A percentile compares a stretch with the other conserved stretches of the same genome.
Conservation (phyloP, 2,329 filamentous ascomycete species). For the Fusarium napiforme region DNA sequence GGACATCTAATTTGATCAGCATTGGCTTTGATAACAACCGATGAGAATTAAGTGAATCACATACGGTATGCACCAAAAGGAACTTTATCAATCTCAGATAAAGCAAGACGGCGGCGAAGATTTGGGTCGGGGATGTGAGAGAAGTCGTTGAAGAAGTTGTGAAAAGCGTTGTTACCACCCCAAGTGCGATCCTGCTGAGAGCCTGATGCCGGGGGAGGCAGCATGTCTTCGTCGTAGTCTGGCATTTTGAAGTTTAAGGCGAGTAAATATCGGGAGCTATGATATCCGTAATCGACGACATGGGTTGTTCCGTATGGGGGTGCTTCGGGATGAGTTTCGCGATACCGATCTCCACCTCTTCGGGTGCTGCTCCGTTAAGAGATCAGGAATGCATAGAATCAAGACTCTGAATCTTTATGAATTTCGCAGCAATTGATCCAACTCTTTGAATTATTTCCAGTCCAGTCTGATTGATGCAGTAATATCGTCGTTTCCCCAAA, state of each 20-base stretch:
- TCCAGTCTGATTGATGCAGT: not conserved
- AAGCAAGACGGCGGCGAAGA: conserved; percentile 76
- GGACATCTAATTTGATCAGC: conserved; percentile 61
- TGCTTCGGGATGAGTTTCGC: conserved; percentile 29
- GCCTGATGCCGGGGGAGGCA: conserved; percentile 54
- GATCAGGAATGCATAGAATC: conserved; percentile 24
- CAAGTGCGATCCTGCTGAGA: conserved; percentile 56
- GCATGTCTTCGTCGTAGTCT: conserved; percentile 51
- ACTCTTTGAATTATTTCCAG: not conserved
- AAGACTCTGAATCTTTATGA: not conserved
- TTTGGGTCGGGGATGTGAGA: conserved; percentile 77
- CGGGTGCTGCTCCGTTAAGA: conserved; percentile 8
- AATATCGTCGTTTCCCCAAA: conserved; percentile 7
- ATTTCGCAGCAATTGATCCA: not conserved
- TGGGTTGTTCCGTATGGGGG: conserved; percentile 32
- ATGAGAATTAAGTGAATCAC: conserved; percentile 23
- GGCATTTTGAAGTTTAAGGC: conserved; percentile 46
- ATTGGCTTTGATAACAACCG: not conserved
- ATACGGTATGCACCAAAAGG: conserved; percentile 77
- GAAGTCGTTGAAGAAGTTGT: conserved; percentile 79
- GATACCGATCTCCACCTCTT: conserved; percentile 33
- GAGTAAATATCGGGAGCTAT: conserved; percentile 38
- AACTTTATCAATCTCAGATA: conserved; percentile 83
- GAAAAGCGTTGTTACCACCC: conserved; percentile 75
- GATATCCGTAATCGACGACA: conserved; percentile 43